Evolutionary conservation across 768 basidiomycete genomes (phyloP).

Genomic region (Ephemerocybe angulata): DNA sequence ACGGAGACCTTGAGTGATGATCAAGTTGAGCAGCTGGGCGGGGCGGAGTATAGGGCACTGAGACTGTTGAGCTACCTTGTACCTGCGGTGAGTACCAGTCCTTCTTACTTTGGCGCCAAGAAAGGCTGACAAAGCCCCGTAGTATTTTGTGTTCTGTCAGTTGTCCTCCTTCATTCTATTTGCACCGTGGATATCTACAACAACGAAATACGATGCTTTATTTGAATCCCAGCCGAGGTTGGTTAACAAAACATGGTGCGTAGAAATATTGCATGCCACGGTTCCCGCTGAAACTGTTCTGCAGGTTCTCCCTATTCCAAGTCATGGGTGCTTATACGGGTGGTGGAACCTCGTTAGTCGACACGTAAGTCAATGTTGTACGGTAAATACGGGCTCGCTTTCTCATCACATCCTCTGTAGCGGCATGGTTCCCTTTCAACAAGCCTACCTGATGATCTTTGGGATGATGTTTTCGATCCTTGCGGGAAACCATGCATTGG

Average conservation of each 20-base stretch:
- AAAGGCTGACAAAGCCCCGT: constrained; percentile 17
- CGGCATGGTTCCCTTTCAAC: constrained; percentile 69
- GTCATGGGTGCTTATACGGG: constrained; percentile 56
- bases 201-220: constrained; percentile 44
- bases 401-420: constrained; percentile 21
- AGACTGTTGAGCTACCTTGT: constrained; percentile 47
- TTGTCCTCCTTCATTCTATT: constrained; percentile 54
- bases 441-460: constrained; percentile 63
- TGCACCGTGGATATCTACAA: constrained; percentile 54
- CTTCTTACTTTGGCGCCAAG: not conserved
- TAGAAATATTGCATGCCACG: not conserved
- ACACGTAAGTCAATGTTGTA: constrained; percentile 47
- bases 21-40: constrained; percentile 69
- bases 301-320: constrained; percentile 44
- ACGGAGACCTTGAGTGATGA: constrained; percentile 57
- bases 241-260: constrained; percentile 57
- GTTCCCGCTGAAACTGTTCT: not conserved
- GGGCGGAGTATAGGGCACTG: constrained; percentile 70
- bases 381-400: too few species aligned
- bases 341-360: constrained; percentile 65
- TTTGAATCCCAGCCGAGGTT: constrained; percentile 45
- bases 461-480: constrained; percentile 59
- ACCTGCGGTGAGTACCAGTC: constrained; percentile 34
- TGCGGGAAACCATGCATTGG: constrained; percentile 75
- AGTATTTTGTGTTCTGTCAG: constrained; percentile 67